A percentile compares a stretch with the other conserved stretches of the same genome.
phyloP scores from a whole-genome alignment of 2,329 filamentous ascomycete species.

The Fusarium udum region DNA sequence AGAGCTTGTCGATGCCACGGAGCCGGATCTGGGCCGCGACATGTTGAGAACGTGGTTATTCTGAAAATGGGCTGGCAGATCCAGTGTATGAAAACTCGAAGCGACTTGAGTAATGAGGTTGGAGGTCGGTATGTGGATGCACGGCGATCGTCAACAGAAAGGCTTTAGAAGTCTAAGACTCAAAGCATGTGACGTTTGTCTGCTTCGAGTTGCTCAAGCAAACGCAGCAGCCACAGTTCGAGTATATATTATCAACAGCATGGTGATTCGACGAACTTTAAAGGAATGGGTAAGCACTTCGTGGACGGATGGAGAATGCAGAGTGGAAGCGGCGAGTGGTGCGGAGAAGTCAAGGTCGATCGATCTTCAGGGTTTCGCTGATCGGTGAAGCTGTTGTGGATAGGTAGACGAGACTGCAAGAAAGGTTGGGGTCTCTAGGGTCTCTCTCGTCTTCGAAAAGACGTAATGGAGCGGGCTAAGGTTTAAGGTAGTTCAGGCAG shows the following conservation, averaged over 20 bases:
- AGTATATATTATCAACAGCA: conserved; percentile 29
- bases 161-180: neutral
- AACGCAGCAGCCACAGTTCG: conserved; percentile 23
- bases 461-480: conserved; percentile 17
- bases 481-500: conserved; percentile 2
- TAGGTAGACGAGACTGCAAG: conserved; percentile 14
- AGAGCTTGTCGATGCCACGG: conserved; percentile 44
- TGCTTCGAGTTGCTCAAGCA: conserved; percentile 21
- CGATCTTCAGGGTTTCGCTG: conserved; percentile 42
- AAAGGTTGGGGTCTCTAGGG: neutral
- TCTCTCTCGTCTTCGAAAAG: neutral
- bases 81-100: neutral
- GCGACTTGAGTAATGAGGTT: neutral
- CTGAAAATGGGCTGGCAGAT: neutral
- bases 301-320: conserved; percentile 16
- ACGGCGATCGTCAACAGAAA: neutral
- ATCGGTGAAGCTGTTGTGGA: conserved; percentile 33
- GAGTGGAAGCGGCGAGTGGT: conserved; percentile 18
- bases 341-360: conserved; percentile 19
- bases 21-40: conserved; percentile 46
- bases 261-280: conserved; percentile 26
- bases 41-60: conserved; percentile 19
- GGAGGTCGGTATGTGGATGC: neutral
- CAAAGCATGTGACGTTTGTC: conserved; percentile 26
- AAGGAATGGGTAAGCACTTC: conserved; percentile 15